Evolutionary conservation across 1,284 basidiomycete genomes (phyloP), one percentile per base, ranked within the genome.

Genomic region (Austroboletus niveus): DNA sequence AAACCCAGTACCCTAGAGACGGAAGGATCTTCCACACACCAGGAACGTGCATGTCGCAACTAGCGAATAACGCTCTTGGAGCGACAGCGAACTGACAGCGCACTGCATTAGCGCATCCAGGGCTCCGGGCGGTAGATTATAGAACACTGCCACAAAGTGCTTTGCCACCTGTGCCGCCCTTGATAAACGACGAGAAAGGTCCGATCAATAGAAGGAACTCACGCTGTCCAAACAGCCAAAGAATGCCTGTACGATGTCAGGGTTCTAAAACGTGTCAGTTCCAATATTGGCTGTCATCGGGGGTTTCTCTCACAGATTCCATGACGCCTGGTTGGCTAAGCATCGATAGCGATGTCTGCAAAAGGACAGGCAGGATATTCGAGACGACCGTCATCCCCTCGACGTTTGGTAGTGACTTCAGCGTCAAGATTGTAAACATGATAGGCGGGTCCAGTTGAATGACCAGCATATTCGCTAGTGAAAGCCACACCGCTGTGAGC

Each of bases 11-110:
- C 41, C 43, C 17, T 35, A 12, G 2, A 20, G 15, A 34, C 17
- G 14, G 20, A 3, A 36, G 17, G 10, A 46, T 42, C 5, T 22
- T 12, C 3, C 17, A 69, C 86, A 49, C 55, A 92, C 92, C 59
- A 94, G 71, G 68, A 94, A 95, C 42, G 80, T 87, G 57, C 87
- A 87, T 1, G 89, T 88, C 1, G 88, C 79, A 8, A 90, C 89
- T 7, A 95, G 74, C 1, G 91, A 92, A 69, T 94, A 95, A 38
- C 92, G 80, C 62, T 95, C 92, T 69, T 92, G 91, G 8, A 94
- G 69, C 0, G 84, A 74, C 11, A 95, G 72, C 4, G 88, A 83
- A 41, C 77, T 76, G 45, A 89, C 76, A 0, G 89, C 81, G 57
- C 89, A 88, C 44, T 82, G 79, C 68, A 94, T 80, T 53, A 93